phyloP scores from a whole-genome alignment of 2,329 filamentous ascomycete genomes.

The Fusarium tuaranense region DNA sequence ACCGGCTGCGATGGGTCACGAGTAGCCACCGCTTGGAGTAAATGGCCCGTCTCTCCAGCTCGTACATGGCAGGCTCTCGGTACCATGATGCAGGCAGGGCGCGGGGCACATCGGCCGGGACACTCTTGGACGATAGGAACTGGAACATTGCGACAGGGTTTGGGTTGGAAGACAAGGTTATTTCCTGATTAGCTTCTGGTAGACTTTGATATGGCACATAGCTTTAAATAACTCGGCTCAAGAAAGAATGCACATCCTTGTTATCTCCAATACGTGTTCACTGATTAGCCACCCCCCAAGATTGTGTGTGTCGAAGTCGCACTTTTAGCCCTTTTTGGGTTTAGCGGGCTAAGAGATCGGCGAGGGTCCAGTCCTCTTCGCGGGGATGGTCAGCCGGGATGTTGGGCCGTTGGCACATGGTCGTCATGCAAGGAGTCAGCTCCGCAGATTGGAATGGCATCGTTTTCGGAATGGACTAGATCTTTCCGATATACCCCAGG shows the following conservation, averaged over 20 bases:
- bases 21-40: conserved; percentile 15
- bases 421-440: not conserved
- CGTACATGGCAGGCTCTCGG: conserved; percentile 3
- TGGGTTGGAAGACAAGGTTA: not conserved
- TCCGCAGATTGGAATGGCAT: not conserved
- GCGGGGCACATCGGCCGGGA: not conserved
- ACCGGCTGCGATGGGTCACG: conserved; percentile 6
- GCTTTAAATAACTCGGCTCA: not conserved
- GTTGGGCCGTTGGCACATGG: not conserved
- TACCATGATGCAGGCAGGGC: conserved; percentile 15
- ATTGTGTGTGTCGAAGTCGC: not conserved
- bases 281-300: not conserved
- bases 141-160: not conserved
- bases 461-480: not conserved
- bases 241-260: not conserved
- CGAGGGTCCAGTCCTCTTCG: not conserved
- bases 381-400: not conserved
- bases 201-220: not conserved
- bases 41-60: conserved; percentile 14
- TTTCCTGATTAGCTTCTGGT: not conserved
- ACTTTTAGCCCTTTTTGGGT: not conserved
- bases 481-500: not conserved
- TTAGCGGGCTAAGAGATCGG: not conserved
- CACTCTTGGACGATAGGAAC: not conserved
- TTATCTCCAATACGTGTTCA: not conserved